Evolutionary conservation across 352 stramenopile genomes (phyloP), one percentile per base, ranked within the genome.

Genomic region (Salisapilia sapeloensis): DNA sequence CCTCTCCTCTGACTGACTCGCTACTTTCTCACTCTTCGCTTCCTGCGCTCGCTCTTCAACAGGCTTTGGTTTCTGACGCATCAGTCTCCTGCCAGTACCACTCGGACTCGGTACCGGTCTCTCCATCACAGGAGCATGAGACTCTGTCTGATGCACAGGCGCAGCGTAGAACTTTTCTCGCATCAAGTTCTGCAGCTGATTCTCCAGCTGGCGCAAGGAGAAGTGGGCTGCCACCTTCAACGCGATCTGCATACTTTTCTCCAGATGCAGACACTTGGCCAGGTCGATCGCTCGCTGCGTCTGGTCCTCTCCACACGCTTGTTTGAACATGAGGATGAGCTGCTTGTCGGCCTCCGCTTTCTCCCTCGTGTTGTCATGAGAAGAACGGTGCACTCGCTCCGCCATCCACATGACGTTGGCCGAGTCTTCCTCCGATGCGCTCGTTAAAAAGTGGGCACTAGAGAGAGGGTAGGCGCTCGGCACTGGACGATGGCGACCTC

Each of bases 291-390:
- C 67, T 11, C 66, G 60, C 15, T 61, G 56, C 12, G 70, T 55
- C 29, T 83, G 55, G 39, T 90, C 74, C 22, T 56, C 64, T 11
- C 46, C 56, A 35, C 62, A 90, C 15, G 67, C 67, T 4, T 49
- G 60, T 39, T 90, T 83, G 65, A 90, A 79, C 52, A 85, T 80
- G 7, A 90, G 34, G 35, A 90, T 80, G 17, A 90, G 45, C 1
- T 63, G 40, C 48, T 90, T 90, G 40, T 90, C 74, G 60, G 82
- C 79, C 32, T 80, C 70, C 15, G 74, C 74, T 25, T 86, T 59
- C 12, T 83, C 65, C 1, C 56, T 50, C 2, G 84, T 57, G 4
- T 74, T 48, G 31, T 62, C 41, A 13, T 50, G 19, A 67, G 60
- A 0, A 46, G 57, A 8, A 49, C 48, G 5, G 77, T 46, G 10